A percentile compares a stretch with the other conserved stretches of the same genome.
phyloP scores from a whole-genome alignment of 2,329 filamentous ascomycete species.

The Zelopaecilomyces penicillatus region DNA sequence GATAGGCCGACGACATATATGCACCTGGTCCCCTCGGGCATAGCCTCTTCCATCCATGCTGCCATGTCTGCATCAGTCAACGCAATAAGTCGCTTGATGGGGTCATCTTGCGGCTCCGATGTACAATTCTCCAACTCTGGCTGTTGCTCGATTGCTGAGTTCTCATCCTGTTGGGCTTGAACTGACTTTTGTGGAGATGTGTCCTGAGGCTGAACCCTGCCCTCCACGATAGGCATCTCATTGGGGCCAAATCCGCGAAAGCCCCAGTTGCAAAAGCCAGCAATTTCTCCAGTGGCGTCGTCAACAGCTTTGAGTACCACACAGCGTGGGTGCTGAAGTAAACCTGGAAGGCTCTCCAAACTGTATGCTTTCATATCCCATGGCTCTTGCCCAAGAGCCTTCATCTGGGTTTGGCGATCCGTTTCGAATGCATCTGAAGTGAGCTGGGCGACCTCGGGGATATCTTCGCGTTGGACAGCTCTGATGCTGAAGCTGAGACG shows the following conservation, averaged over 20 bases:
- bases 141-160: neutral
- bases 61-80: conserved; percentile 23
- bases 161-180: neutral
- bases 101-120: conserved; percentile 12
- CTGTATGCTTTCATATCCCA: conserved; percentile 20
- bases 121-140: neutral
- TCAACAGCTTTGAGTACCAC: conserved; percentile 26
- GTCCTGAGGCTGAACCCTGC: conserved; percentile 8
- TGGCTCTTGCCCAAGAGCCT: conserved; percentile 19
- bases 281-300: conserved; percentile 16
- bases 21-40: conserved; percentile 24
- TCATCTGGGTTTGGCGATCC: conserved; percentile 30
- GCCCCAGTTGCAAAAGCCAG: conserved; percentile 25
- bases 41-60: conserved; percentile 21
- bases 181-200: neutral
- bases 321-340: conserved; percentile 14
- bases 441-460: conserved; percentile 21
- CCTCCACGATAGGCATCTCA: conserved; percentile 13
- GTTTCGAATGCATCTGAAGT: conserved; percentile 20
- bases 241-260: conserved; percentile 20
- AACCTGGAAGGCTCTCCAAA: conserved; percentile 14
- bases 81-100: conserved; percentile 20
- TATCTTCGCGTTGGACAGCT: conserved; percentile 18
- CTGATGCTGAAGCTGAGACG: conserved; percentile 13
- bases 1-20: conserved; percentile 23